These are phyloP conservation scores for Colletotrichum acutatum DNA, from an alignment of 2,329 filamentous ascomycete species.

Conservation along the genomic window DNA sequence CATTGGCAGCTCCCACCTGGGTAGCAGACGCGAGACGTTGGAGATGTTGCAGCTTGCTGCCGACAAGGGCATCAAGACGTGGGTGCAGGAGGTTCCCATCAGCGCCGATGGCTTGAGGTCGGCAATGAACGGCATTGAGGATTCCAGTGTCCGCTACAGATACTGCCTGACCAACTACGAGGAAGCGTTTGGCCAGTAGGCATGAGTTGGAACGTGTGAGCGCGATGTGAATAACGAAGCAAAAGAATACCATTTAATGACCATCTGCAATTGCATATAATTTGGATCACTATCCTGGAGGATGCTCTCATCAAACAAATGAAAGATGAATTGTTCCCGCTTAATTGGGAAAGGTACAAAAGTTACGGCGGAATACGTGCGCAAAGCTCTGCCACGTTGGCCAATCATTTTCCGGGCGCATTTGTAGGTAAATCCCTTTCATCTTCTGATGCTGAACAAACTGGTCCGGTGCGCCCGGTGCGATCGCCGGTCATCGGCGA, in stretches of 20 bases:
- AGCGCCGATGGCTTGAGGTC: constrained; percentile 76
- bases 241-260: constrained; percentile 29
- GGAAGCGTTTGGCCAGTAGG: constrained; percentile 69
- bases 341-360: too few relatives aligned
- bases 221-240: constrained; percentile 14
- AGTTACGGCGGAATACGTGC: too few relatives aligned
- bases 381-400: too few relatives aligned
- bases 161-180: constrained; percentile 80
- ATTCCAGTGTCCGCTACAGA: constrained; percentile 78
- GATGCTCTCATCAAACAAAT: too few relatives aligned
- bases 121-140: constrained; percentile 75
- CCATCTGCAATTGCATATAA: too few relatives aligned
- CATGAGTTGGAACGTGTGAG: not conserved
- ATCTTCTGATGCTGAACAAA: too few relatives aligned
- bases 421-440: too few relatives aligned
- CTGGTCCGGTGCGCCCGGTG: not conserved
- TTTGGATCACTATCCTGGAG: too few relatives aligned
- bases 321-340: not conserved
- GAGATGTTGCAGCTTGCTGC: constrained; percentile 78
- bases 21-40: constrained; percentile 75
- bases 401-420: not conserved
- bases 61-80: constrained; percentile 75
- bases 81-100: constrained; percentile 80
- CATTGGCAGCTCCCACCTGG: constrained; percentile 78
- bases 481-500: constrained; percentile 3